Evolutionary conservation across 768 basidiomycete species (phyloP).

Genomic region (Suillus subaureus): DNA sequence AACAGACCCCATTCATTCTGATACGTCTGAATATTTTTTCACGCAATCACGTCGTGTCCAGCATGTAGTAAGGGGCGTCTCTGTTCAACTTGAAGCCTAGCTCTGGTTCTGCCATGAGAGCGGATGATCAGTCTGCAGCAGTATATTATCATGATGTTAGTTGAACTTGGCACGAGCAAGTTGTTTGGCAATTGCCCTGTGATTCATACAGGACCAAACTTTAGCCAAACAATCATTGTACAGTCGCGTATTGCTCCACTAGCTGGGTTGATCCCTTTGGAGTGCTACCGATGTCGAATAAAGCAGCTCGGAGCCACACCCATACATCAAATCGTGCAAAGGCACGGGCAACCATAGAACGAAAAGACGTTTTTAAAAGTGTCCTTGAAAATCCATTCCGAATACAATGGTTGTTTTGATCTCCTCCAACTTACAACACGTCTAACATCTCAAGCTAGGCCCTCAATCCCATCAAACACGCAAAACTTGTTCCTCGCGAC

Average conservation of each 20-base stretch:
- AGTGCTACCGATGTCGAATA: conserved; percentile 44
- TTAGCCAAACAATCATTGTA: background rate
- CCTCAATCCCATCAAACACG: conserved; percentile 44
- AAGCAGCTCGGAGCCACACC: conserved; percentile 52
- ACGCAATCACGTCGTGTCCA: conserved; percentile 54
- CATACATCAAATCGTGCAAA: conserved; percentile 68
- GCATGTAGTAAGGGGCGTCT: conserved; percentile 39
- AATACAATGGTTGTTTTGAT: conserved; percentile 51
- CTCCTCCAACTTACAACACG: conserved; percentile 5
- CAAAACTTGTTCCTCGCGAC: conserved; percentile 59
- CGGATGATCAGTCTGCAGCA: background rate
- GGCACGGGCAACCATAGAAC: conserved; percentile 45
- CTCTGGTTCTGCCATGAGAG: background rate
- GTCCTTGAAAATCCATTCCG: conserved; percentile 37
- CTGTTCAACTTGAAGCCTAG: conserved; percentile 40
- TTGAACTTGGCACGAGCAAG: background rate
- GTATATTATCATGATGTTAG: background rate
- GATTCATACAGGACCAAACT: background rate
- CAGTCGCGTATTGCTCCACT: too few relatives aligned
- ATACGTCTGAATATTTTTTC: conserved; percentile 40
- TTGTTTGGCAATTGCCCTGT: background rate
- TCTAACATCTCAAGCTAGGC: conserved; percentile 45
- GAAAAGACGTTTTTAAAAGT: conserved; percentile 67
- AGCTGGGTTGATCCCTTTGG: background rate
- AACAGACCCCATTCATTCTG: conserved; percentile 46